Percentiles rank a stretch among this genome's conserved stretches.
Conservation (phyloP, 441 rosid genomes). For the Adansonia gregorii region DNA sequence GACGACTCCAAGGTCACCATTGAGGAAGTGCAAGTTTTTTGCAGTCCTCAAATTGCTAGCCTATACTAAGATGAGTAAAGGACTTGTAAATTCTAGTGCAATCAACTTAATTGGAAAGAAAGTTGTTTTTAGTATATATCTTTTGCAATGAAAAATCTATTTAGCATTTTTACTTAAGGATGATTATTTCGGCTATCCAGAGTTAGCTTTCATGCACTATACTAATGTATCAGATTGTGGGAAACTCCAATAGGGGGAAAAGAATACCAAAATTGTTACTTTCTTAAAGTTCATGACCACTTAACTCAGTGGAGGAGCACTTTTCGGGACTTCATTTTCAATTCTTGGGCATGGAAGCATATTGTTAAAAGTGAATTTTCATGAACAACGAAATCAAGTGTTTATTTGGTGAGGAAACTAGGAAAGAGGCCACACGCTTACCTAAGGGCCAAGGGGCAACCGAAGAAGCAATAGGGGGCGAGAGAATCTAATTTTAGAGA, state of each 20-base stretch:
- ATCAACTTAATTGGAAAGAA: neutral
- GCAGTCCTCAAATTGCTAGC: constrained; percentile 75
- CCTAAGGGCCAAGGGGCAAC: constrained; percentile 11
- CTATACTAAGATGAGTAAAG: constrained; percentile 43
- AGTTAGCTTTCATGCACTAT: neutral
- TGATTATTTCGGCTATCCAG: neutral
- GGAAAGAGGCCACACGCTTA: constrained; percentile 22
- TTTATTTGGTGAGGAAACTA: constrained; percentile 21
- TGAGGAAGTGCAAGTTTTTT: constrained; percentile 75
- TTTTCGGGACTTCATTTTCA: constrained; percentile 25
- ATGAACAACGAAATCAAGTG: constrained; percentile 16
- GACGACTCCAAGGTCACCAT: constrained; percentile 58
- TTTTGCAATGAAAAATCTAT: neutral
- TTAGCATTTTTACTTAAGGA: neutral
- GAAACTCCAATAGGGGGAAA: neutral
- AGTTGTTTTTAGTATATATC: neutral
- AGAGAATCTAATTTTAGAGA: constrained; percentile 31
- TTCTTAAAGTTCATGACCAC: constrained; percentile 21
- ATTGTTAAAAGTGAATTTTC: constrained; percentile 13
- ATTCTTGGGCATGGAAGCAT: constrained; percentile 23
- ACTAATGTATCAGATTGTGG: neutral
- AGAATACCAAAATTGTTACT: neutral
- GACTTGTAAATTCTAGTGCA: constrained; percentile 4
- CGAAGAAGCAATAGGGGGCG: constrained; percentile 21
- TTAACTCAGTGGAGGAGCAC: constrained; percentile 14